These are phyloP conservation scores for Auriscalpium microsporum DNA, from an alignment of 768 basidiomycete genomes.

Conservation along the genomic window DNA sequence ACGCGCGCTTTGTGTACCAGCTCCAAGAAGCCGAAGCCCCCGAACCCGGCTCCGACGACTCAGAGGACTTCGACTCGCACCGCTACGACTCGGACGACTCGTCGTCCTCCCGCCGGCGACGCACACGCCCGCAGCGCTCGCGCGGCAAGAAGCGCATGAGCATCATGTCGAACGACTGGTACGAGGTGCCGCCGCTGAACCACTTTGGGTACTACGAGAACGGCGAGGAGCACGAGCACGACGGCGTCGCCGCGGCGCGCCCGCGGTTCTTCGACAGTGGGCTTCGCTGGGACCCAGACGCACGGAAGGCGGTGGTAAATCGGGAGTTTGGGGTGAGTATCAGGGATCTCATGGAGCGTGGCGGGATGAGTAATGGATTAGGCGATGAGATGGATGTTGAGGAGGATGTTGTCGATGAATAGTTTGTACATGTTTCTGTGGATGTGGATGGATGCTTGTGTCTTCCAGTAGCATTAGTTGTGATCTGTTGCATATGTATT, in stretches of 20 bases:
- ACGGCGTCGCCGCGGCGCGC: constrained; percentile 9
- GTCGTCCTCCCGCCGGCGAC: constrained; percentile 20
- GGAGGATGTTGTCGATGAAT: constrained; percentile 11
- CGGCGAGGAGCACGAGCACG: constrained; percentile 22
- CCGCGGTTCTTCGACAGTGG: constrained; percentile 13
- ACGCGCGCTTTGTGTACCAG: constrained; percentile 50
- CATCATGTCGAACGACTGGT: constrained; percentile 51
- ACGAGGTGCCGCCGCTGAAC: constrained; percentile 40
- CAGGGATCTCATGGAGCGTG: constrained; percentile 13
- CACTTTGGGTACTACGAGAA: constrained; percentile 33
- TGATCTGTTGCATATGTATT: background rate
- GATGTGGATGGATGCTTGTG: background rate
- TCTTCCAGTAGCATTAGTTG: background rate
- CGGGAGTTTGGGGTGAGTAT: constrained; percentile 12
- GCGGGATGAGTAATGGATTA: constrained; percentile 2
- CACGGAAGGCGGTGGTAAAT: constrained; percentile 6
- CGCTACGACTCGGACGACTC: constrained; percentile 34
- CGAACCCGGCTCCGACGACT: constrained; percentile 20
- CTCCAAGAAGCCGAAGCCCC: constrained; percentile 20
- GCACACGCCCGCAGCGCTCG: constrained; percentile 21
- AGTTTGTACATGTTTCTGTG: background rate
- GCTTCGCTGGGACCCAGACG: constrained; percentile 14
- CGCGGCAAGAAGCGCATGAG: constrained; percentile 53
- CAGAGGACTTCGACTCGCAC: constrained; percentile 21
- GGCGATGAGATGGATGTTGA: constrained; percentile 12